Percentiles rank a stretch among this genome's conserved stretches.
Conservation (phyloP, 1,139 yeast species). For the Lodderomyces margitis region DNA sequence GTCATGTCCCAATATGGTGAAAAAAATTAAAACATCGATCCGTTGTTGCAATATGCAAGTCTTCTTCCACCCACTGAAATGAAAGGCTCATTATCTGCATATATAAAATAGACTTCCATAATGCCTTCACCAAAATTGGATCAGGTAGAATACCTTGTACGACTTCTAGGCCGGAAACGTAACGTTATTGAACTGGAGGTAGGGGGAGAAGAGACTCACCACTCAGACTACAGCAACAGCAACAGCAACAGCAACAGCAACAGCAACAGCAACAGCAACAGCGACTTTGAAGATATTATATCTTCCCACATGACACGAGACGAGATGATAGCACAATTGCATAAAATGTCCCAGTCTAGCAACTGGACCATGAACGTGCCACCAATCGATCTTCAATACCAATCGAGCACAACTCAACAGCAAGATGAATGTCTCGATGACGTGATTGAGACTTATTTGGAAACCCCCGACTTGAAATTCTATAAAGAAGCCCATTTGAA, state of each 20-base stretch:
- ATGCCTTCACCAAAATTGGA: conserved; percentile 1
- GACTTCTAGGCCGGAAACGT: conserved; percentile 10
- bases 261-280: background rate
- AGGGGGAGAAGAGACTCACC: background rate
- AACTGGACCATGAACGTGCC: background rate
- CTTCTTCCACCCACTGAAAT: too few relatives aligned
- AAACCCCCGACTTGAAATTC: conserved; percentile 14
- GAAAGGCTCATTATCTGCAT: too few relatives aligned
- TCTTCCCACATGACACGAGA: conserved; percentile 3
- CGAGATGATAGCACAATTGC: conserved; percentile 6
- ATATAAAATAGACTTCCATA: background rate
- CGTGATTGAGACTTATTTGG: conserved; percentile 23
- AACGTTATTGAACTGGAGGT: conserved; percentile 6
- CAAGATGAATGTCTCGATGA: conserved; percentile 42
- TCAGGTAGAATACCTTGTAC: conserved; percentile 10
- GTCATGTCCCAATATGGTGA: conserved; percentile 1
- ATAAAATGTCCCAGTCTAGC: background rate
- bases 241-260: background rate
- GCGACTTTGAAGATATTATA: conserved; percentile 2
- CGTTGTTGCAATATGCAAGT: too few relatives aligned
- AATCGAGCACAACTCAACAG: conserved; percentile 34
- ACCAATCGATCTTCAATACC: conserved; percentile 13
- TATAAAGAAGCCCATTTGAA: conserved; percentile 19
- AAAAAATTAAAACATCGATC: background rate
- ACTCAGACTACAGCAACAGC: background rate